Conservation (phyloP, 2,329 filamentous ascomycete species). For the Xylariaceae sp. region DNA sequence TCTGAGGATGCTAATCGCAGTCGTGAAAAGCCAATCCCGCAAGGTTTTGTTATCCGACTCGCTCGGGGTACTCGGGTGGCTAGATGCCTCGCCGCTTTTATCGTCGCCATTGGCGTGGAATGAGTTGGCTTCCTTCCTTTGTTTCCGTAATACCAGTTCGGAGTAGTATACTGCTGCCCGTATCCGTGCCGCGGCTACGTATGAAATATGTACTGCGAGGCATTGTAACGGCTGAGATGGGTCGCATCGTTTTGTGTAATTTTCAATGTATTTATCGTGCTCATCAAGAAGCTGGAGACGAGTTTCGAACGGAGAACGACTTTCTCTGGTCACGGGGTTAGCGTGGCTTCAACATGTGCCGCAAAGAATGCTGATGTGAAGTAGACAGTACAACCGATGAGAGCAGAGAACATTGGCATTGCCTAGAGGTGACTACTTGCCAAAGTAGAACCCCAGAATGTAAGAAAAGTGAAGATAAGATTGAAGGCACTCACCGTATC, state of each 20-base stretch:
- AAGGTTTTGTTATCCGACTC: conserved; percentile 11
- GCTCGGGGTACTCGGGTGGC: background rate
- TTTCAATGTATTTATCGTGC: conserved; percentile 16
- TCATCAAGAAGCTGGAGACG: conserved; percentile 16
- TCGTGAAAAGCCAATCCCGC: conserved; percentile 12
- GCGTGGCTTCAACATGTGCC: background rate
- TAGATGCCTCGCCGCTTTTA: background rate
- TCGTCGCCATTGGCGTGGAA: background rate
- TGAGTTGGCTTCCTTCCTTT: background rate
- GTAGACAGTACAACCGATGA: background rate
- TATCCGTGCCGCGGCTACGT: conserved; percentile 13
- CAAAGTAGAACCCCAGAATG: too few relatives aligned
- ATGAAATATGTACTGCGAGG: conserved; percentile 11
- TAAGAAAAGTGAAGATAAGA: background rate
- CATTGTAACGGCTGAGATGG: conserved; percentile 7
- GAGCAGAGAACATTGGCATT: background rate
- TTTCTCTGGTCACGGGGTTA: conserved; percentile 12
- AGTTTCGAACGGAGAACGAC: conserved; percentile 6
- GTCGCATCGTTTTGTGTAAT: conserved; percentile 15
- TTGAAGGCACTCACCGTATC: conserved; percentile 10
- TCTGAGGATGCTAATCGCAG: conserved; percentile 8
- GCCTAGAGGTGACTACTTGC: background rate
- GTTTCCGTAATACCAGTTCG: conserved; percentile 14
- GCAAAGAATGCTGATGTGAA: background rate
- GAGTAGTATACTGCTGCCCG: conserved; percentile 11